Base-by-base conservation (phyloP, 768 basidiomycete genomes). In the Lentinula sp. region DNA sequence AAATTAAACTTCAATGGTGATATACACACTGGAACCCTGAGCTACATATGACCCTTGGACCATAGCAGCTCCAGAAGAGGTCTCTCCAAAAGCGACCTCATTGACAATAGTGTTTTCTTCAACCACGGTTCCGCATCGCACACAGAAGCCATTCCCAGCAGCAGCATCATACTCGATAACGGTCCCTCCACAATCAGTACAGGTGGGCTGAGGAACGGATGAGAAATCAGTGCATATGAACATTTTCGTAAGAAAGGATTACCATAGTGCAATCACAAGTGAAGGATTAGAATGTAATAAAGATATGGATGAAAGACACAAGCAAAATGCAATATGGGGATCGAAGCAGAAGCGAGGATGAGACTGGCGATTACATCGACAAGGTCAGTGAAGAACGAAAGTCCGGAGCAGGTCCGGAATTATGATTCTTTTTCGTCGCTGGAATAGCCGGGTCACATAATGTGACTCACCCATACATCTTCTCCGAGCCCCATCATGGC, bases 61-160 rank as follows among this genome's bases (percentile, higher is more conserved):
- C 80, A 98, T 92, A 1, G 96, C 95, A 4, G 95, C 93, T 28
- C 97, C 97, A 33, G 84, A 82, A 10, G 89, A 83, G 4, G 91
- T 90, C 78, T 99, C 97, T n/a, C 94, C 93, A 66, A 99, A 99
- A 0, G 87, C 86, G 59, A 99, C 85, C 71, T 99, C 97, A 64
- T 88, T 91, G 9, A 98, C 93, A 62, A 98, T 94, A 2, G 89
- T 85, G 68, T 93, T 95, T 73, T 97, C 93, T 74, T 96, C 93
- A 9, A 96, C 79, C 16, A 98, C 94, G 6, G 88, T 90, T 50
- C 93, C 93, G 66, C 95, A 98, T 65, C 82, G 78, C 0, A 89
- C 83, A 66, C 93, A 95, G 69, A 93, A 90, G 5, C 90, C 90
- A 64, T 91, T 91, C 8, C 92, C 92, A 5, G 90, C 90, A 12